These are phyloP conservation scores for Verticillium klebahnii DNA, from an alignment of 2,329 filamentous ascomycete species.

Conservation along the genomic window DNA sequence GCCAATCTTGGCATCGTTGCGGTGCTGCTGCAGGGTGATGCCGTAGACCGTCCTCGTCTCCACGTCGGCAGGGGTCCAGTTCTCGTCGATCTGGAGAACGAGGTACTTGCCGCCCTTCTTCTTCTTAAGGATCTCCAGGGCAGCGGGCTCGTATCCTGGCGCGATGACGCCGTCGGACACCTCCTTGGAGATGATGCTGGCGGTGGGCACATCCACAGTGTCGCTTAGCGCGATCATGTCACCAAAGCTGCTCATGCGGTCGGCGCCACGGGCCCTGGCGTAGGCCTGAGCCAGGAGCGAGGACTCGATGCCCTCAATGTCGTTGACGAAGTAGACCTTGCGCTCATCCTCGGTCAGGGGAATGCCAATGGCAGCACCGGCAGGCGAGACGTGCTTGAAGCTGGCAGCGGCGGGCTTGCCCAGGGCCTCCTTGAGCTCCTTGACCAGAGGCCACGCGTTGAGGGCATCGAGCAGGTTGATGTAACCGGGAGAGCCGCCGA, in stretches of 20 bases:
- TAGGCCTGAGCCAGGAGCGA: slow-evolving; percentile 91
- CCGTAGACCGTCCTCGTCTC: slow-evolving; percentile 90
- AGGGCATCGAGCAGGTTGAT: slow-evolving; percentile 96
- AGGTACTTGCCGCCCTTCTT: slow-evolving; percentile 99
- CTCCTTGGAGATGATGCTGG: slow-evolving; percentile 96
- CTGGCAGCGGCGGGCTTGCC: slow-evolving; percentile 87
- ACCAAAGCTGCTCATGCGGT: slow-evolving; percentile 98
- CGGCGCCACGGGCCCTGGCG: slow-evolving; percentile 88
- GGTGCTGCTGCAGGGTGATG: slow-evolving; percentile 80
- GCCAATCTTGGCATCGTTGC: slow-evolving; percentile 85
- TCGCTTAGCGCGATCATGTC: slow-evolving; percentile 94
- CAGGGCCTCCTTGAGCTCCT: slow-evolving; percentile 88
- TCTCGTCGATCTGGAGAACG: slow-evolving; percentile 87
- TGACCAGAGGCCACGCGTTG: slow-evolving; percentile 95
- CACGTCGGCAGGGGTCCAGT: slow-evolving; percentile 73
- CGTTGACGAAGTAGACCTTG: slow-evolving; percentile 98
- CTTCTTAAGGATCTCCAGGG: slow-evolving; percentile 87
- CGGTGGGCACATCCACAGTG: slow-evolving; percentile 84
- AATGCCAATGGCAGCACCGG: slow-evolving; percentile 89
- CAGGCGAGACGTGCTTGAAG: slow-evolving; percentile 98
- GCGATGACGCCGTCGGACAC: slow-evolving; percentile 97
- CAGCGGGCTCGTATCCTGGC: slow-evolving; percentile 77
- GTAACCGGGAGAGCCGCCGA: slow-evolving; percentile 86
- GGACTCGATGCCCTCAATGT: slow-evolving; percentile 82
- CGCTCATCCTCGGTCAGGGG: slow-evolving; percentile 82